Evolutionary conservation across 2,329 filamentous ascomycete species (phyloP).

Genomic region (Pyricularia pennisetigena): DNA sequence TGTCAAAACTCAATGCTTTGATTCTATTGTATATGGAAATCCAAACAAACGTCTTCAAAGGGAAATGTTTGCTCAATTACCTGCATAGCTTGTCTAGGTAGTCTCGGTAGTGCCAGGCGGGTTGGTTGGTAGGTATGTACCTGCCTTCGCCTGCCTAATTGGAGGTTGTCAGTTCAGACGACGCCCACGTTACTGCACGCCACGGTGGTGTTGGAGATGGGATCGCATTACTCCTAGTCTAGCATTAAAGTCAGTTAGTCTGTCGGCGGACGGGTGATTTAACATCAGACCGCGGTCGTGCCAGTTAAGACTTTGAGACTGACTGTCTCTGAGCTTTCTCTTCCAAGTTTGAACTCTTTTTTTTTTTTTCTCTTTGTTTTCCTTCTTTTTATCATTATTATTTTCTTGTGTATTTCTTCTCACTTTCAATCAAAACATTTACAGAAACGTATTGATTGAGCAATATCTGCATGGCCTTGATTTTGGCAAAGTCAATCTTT

Average conservation of each 20-base stretch:
- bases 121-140: not conserved
- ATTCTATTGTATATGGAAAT: not conserved
- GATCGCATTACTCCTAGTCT: not conserved
- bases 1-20: no score
- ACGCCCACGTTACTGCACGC: not conserved
- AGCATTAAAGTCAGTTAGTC: not conserved
- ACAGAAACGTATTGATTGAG: not conserved
- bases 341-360: not conserved
- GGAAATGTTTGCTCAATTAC: not conserved
- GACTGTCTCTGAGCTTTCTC: not conserved
- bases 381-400: no score
- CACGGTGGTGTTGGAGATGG: not conserved
- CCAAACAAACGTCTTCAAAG: not conserved
- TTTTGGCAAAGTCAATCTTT: not conserved
- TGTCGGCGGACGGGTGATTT: not conserved
- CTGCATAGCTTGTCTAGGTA: no score
- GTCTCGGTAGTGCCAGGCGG: no score
- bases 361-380: not conserved
- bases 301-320: not conserved
- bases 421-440: no score
- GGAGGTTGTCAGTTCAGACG: not conserved
- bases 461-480: not conserved
- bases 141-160: not conserved
- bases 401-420: no score
- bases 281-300: not conserved